Conservation (phyloP, 1,139 yeast genomes). For the Groenewaldozyma sp. region DNA sequence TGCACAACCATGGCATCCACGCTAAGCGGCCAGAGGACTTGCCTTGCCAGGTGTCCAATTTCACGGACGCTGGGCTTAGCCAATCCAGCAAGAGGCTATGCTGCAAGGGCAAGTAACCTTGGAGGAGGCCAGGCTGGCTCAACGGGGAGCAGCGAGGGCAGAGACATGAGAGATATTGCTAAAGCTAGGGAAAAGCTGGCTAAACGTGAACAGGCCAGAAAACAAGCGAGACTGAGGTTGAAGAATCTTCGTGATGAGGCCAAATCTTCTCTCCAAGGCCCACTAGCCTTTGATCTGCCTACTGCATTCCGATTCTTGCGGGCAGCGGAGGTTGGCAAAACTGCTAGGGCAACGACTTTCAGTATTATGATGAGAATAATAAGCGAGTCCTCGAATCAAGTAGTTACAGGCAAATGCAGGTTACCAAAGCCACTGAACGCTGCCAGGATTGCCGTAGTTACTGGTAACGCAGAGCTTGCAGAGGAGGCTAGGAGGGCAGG, state of each 20-base stretch:
- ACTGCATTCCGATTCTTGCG: constrained; percentile 69
- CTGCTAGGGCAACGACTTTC: constrained; percentile 57
- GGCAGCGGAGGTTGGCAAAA: constrained; percentile 85
- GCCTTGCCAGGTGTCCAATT: too few species aligned
- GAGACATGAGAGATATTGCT: constrained; percentile 15
- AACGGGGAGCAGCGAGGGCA: constrained; percentile 12
- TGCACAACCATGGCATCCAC: too few species aligned
- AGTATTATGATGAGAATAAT: constrained; percentile 58
- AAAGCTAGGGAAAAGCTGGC: constrained; percentile 8
- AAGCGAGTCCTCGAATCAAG: constrained; percentile 59
- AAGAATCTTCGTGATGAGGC: constrained; percentile 17
- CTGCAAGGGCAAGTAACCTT: constrained; percentile 1
- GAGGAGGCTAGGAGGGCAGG: constrained; percentile 49
- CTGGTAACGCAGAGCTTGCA: constrained; percentile 45
- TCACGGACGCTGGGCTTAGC: too few species aligned
- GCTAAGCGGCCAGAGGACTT: too few species aligned
- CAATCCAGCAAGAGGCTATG: background rate
- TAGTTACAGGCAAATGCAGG: constrained; percentile 61
- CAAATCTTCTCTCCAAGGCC: constrained; percentile 25
- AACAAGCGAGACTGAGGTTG: constrained; percentile 13
- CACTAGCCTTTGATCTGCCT: constrained; percentile 63
- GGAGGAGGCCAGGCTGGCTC: background rate
- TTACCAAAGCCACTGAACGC: constrained; percentile 71
- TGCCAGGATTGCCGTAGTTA: constrained; percentile 56
- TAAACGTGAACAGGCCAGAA: constrained; percentile 18